Evolutionary conservation across 2,329 filamentous ascomycete species (phyloP), one percentile per base, ranked within the genome.

Genomic region (Trichoderma semiorbis): DNA sequence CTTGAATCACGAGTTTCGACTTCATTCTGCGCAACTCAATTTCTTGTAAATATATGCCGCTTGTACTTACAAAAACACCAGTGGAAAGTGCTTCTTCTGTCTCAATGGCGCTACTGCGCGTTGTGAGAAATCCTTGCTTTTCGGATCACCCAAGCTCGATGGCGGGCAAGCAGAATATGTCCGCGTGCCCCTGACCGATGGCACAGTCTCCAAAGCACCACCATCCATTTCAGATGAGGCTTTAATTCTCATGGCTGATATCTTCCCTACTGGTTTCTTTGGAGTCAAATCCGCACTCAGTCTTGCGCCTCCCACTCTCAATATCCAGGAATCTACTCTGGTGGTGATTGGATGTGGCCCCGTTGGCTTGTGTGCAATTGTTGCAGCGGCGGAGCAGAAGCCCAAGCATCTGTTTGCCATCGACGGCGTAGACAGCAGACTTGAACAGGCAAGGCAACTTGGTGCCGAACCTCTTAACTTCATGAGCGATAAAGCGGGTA

Each of bases 381-480:
- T 95, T 73, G 92, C 93, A 72, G 91, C 92, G 7, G 84, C 92
- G n/a, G 90, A 93, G 77, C 91, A 90, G 80, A 88, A 89, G 75
- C 93, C 94, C 1, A 92, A 90, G 79, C 86, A 93, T 77, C 81
- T 97, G 2, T 90, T 97, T 73, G 93, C 93, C 7, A 88, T 97
- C 63, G 94, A 97, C 81, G 90, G 91, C 10, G 89, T 97, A 8
- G 89, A 91, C 3, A 90, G 89, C 73, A 87, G 95, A 70, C 85
- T 98, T 55, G 89, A 92, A 67, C 85, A 93, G 55, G 95, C 94
- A 28, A 88, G 85, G 78, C 86, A 84, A 3, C 84, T 97, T 1
- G 94, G 94, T 3, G 95, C 93, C 3, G 93, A 95, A 80, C 91
- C 93, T 0, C 90, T 94, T 81, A 95, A 97, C 79, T 95, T 95